Conservation (phyloP, 805 yeast species). For the Pichia manshurica region DNA sequence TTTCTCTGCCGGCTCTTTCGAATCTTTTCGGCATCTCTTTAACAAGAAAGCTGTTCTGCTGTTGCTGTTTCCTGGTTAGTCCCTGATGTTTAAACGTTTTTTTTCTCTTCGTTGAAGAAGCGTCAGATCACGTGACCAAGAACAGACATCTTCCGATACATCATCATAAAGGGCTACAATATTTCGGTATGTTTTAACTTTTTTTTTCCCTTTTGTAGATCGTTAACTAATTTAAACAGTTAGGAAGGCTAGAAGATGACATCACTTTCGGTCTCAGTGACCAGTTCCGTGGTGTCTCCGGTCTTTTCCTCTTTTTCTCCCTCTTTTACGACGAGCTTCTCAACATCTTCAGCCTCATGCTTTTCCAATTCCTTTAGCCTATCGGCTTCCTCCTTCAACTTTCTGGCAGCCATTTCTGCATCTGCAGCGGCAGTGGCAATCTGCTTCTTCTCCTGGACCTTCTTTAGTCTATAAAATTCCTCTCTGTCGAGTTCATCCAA, state of each 20-base stretch:
- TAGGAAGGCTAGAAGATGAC: constrained; percentile 30
- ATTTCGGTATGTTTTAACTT: neutral
- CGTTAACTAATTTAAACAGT: too few species aligned
- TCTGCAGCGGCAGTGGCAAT: constrained; percentile 65
- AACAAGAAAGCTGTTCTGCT: too few species aligned
- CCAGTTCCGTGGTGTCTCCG: constrained; percentile 6
- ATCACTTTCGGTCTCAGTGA: constrained; percentile 31
- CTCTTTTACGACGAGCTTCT: constrained; percentile 13
- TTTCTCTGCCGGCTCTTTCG: too few species aligned
- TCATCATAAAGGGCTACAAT: too few species aligned
- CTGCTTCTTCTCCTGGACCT: constrained; percentile 93
- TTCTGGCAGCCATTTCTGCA: constrained; percentile 40
- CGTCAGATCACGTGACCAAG: too few species aligned
- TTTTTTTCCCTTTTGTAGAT: neutral
- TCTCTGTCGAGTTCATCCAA: constrained; percentile 97
- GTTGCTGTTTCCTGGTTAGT: too few species aligned
- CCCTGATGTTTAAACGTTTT: too few species aligned
- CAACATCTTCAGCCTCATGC: constrained; percentile 20
- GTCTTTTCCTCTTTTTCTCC: neutral
- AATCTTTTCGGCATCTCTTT: too few species aligned
- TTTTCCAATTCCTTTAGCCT: constrained; percentile 10
- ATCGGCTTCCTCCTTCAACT: constrained; percentile 18
- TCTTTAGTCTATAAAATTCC: constrained; percentile 93
- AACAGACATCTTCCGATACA: too few species aligned
- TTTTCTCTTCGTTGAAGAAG: too few species aligned